Evolutionary conservation across 257 asterid genomes (phyloP).

Genomic region (Misopates orontium): DNA sequence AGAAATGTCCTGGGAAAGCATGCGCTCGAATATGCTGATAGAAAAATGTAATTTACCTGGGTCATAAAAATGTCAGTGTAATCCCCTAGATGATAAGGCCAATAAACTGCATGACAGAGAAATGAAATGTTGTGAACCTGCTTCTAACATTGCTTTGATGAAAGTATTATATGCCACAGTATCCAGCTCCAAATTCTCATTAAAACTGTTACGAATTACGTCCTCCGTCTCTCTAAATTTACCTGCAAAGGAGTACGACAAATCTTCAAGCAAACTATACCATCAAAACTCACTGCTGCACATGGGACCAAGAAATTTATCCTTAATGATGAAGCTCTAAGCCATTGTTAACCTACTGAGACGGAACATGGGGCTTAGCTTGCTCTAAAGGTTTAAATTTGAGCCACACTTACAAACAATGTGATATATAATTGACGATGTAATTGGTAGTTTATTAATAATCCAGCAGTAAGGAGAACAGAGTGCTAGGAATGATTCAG

Average conservation of each 20-base stretch:
- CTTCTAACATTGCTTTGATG: slow-evolving; percentile 83
- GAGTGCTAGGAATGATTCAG: neutral
- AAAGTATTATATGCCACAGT: slow-evolving; percentile 93
- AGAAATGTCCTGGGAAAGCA: slow-evolving; percentile 57
- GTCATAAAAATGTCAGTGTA: slow-evolving; percentile 28
- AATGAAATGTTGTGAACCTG: slow-evolving; percentile 50
- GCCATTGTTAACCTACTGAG: slow-evolving; percentile 10
- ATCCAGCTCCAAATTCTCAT: slow-evolving; percentile 70
- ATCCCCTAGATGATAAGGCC: slow-evolving; percentile 18
- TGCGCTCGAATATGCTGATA: slow-evolving; percentile 66
- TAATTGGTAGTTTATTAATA: neutral
- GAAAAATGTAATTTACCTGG: slow-evolving; percentile 82
- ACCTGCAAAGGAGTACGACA: slow-evolving; percentile 48
- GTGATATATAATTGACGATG: neutral
- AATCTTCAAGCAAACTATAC: slow-evolving; percentile 25
- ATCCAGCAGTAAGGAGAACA: slow-evolving; percentile 1
- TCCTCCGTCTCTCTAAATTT: slow-evolving; percentile 59
- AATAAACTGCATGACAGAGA: slow-evolving; percentile 5
- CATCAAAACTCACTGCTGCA: too few species aligned
- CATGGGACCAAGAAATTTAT: slow-evolving; percentile 2
- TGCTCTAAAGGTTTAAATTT: neutral
- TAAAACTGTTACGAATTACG: slow-evolving; percentile 53
- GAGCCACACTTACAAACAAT: neutral
- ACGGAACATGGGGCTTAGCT: neutral
- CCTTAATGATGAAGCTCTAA: neutral